Evolutionary conservation across 495 filamentous ascomycete genomes (phyloP), one percentile per base, ranked within the genome.

Genomic region (Xylaria bambusicola): DNA sequence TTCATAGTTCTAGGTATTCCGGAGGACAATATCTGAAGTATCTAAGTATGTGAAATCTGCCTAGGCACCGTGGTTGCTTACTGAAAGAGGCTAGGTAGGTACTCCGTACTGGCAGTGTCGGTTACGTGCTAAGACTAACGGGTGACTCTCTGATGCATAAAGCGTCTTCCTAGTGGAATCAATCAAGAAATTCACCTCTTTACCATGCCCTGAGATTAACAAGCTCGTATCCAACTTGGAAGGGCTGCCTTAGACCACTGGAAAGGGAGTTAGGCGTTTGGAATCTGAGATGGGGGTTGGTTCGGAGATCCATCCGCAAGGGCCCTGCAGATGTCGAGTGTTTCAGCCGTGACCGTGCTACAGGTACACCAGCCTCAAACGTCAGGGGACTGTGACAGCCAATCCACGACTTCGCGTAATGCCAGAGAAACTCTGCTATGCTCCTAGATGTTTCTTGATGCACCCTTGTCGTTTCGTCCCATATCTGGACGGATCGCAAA

Each of bases 381-480:
- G 26, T 27, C 42, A 38, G 41, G 42, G 42, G 18, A 20, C 42
- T 56, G n/a, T n/a, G n/a, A n/a, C n/a, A n/a, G n/a, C n/a, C n/a
- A n/a, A n/a, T 41, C 42, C 44, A 36, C 53, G 31, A 42, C 42
- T 54, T 48, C 38, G 41, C 24, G 29, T 56, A 20, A 27, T 27
- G 21, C 13, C 6, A 23, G 5, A 48, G 20, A 21, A 20, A 13
- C 18, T 44, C 18, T 44, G 21, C 17, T 5, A 44, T 20, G 24
- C 36, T 23, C 36, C 51, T 36, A 42, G 23, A 35, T 21, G 33
- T 45, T 55, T 35, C 41, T 47, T 46, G 41, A 29, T 54, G 50
- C 38, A 26, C 40, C 41, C 29, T 56, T 27, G 20, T n/a, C 20
- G 53, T 56, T 56, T 56, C 53, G 53, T 56, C 53, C 42, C 53